Percentiles rank a stretch among this genome's conserved stretches.
Evolutionary conservation across 2,329 filamentous ascomycete species (phyloP).

Genomic region (Verticillium longisporum): DNA sequence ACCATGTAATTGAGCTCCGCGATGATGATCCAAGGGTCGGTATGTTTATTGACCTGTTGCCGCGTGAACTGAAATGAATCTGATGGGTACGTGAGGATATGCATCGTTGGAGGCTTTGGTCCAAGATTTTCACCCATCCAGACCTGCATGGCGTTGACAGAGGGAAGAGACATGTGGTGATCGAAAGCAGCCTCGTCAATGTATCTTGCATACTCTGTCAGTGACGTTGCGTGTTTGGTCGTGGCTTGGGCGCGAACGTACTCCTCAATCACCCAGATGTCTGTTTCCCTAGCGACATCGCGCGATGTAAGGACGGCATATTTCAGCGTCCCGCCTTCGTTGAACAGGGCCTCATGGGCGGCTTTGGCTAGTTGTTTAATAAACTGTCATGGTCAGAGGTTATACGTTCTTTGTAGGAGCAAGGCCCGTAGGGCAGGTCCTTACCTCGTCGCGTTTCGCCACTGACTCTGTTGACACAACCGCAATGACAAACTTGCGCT

Average conservation of each 20-base stretch:
- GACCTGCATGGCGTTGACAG: conserved; percentile 13
- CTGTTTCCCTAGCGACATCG: conserved; percentile 15
- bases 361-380: conserved; percentile 9
- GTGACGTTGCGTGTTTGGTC: too few species aligned
- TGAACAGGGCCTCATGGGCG: conserved; percentile 8
- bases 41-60: conserved; percentile 2
- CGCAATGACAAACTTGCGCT: conserved; percentile 4
- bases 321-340: conserved; percentile 14
- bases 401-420: too few species aligned
- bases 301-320: conserved; percentile 18
- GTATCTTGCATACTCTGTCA: conserved; percentile 12
- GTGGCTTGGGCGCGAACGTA: conserved; percentile 5
- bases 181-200: conserved; percentile 16
- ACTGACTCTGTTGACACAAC: background rate
- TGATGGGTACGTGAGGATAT: conserved; percentile 14
- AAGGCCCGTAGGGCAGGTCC: background rate
- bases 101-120: conserved; percentile 8
- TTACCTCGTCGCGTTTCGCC: conserved; percentile 4
- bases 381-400: conserved; percentile 4
- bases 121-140: conserved; percentile 14
- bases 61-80: conserved; percentile 14
- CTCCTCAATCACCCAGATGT: conserved; percentile 19
- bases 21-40: conserved; percentile 17
- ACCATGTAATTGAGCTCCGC: conserved; percentile 19
- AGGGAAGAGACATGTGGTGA: conserved; percentile 14